Conservation (phyloP, 1,284 basidiomycete species). For the Jaminaea rosea region DNA sequence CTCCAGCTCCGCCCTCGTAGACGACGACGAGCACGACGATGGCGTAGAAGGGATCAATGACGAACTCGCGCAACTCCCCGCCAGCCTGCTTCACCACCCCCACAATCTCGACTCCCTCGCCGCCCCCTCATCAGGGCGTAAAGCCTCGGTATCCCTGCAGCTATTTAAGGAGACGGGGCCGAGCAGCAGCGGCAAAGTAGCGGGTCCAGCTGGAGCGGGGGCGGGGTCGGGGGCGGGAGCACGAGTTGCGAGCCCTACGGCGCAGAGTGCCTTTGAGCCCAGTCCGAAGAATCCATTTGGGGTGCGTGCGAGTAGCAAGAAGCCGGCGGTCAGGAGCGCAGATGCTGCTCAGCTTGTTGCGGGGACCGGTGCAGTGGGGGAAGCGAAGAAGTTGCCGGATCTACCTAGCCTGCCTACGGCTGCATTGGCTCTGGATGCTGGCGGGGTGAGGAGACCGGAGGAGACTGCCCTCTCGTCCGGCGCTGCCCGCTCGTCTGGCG, state of each 20-base stretch:
- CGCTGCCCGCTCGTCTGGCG: no score
- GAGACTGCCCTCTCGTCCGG: no score
- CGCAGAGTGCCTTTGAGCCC: not conserved
- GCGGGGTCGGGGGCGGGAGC: not conserved
- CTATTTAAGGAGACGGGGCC: slow-evolving; percentile 33
- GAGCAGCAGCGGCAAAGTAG: not conserved
- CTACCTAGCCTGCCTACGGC: no score
- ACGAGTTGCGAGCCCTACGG: not conserved
- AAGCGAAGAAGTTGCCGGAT: no score
- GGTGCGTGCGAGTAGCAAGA: no score
- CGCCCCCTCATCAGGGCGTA: slow-evolving; percentile 27
- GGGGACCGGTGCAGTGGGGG: no score
- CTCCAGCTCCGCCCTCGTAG: slow-evolving; percentile 2
- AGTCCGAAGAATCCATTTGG: not conserved
- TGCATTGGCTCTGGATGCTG: no score
- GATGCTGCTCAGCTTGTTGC: no score
- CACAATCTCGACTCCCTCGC: no score
- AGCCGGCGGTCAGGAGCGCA: no score
- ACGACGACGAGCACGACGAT: slow-evolving; percentile 9
- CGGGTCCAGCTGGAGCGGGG: not conserved
- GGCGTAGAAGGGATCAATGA: not conserved
- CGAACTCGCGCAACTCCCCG: slow-evolving; percentile 23
- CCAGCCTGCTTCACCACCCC: slow-evolving; percentile 30
- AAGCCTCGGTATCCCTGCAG: slow-evolving; percentile 35
- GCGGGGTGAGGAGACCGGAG: no score